These are phyloP conservation scores for Ephemerocybe angulata DNA, from an alignment of 768 basidiomycete genomes.

Conservation along the genomic window DNA sequence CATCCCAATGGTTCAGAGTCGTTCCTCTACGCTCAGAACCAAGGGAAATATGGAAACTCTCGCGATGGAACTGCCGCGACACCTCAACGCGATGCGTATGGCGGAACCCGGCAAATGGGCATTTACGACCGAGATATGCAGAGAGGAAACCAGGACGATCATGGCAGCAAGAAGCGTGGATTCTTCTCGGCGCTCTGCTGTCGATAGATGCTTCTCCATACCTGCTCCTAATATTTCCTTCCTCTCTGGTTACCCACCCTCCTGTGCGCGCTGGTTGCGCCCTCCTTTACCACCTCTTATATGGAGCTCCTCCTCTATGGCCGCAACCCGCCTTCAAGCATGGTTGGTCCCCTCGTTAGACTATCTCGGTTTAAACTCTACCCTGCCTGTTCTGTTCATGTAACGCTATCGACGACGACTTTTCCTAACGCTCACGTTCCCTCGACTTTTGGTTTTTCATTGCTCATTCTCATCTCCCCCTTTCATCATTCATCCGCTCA, in stretches of 20 bases:
- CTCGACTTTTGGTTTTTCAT: slow-evolving; percentile 2
- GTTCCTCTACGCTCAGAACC: slow-evolving; percentile 58
- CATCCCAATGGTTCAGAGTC: slow-evolving; percentile 62
- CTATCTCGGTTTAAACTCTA: slow-evolving; percentile 1
- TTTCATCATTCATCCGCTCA: background rate
- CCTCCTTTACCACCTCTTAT: slow-evolving; percentile 5
- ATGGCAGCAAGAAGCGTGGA: slow-evolving; percentile 57
- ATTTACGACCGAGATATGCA: slow-evolving; percentile 61
- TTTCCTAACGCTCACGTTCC: slow-evolving; percentile 11
- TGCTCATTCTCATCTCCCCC: background rate
- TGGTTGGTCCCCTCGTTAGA: slow-evolving; percentile 1
- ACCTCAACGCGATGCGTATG: slow-evolving; percentile 25
- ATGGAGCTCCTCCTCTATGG: slow-evolving; percentile 2
- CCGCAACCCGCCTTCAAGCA: slow-evolving; percentile 2
- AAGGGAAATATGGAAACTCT: slow-evolving; percentile 47
- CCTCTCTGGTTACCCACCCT: background rate
- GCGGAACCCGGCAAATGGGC: slow-evolving; percentile 47
- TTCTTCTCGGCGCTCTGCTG: slow-evolving; percentile 70
- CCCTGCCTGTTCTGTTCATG: too few relatives aligned
- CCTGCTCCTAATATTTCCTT: background rate
- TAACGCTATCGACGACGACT: slow-evolving; percentile 7
- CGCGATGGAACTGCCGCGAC: slow-evolving; percentile 46
- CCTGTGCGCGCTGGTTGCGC: slow-evolving; percentile 32
- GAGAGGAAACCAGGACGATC: slow-evolving; percentile 65
- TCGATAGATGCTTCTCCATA: slow-evolving; percentile 31